phyloP scores from a whole-genome alignment of 1,284 basidiomycete genomes.

The Irpex sp. region DNA sequence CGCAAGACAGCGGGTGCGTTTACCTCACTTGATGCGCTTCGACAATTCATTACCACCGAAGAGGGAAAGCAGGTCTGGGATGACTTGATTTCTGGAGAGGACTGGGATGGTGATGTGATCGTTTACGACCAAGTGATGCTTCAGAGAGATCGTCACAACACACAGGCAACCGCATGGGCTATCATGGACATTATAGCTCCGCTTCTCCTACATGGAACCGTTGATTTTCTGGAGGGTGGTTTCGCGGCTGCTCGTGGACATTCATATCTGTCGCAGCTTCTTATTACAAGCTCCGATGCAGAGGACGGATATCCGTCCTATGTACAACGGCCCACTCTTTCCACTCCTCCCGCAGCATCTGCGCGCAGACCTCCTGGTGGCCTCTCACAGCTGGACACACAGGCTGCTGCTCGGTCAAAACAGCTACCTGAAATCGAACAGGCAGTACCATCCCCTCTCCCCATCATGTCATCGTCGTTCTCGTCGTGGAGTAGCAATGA shows the following conservation, averaged over 20 bases:
- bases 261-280: constrained; percentile 46
- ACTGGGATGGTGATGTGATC: constrained; percentile 74
- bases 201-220: constrained; percentile 47
- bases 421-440: constrained; percentile 57
- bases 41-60: constrained; percentile 77
- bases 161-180: constrained; percentile 58
- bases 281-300: constrained; percentile 40
- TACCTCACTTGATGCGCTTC: constrained; percentile 61
- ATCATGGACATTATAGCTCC: constrained; percentile 58
- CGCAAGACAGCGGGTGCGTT: constrained; percentile 63
- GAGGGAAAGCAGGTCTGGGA: constrained; percentile 70
- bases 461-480: constrained; percentile 35
- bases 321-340: constrained; percentile 9
- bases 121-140: constrained; percentile 78
- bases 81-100: constrained; percentile 39
- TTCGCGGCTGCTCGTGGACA: constrained; percentile 56
- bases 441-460: constrained; percentile 34
- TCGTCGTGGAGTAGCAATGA: constrained; percentile 37
- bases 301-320: neutral
- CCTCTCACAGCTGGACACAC: constrained; percentile 65
- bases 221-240: constrained; percentile 69
- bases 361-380: constrained; percentile 36
- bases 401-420: constrained; percentile 46
- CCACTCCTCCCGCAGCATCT: constrained; percentile 15
- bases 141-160: constrained; percentile 50